These are phyloP conservation scores for Plasmodium blacklocki DNA, from an alignment of 169 alveolate genomes.

Conservation along the genomic window DNA sequence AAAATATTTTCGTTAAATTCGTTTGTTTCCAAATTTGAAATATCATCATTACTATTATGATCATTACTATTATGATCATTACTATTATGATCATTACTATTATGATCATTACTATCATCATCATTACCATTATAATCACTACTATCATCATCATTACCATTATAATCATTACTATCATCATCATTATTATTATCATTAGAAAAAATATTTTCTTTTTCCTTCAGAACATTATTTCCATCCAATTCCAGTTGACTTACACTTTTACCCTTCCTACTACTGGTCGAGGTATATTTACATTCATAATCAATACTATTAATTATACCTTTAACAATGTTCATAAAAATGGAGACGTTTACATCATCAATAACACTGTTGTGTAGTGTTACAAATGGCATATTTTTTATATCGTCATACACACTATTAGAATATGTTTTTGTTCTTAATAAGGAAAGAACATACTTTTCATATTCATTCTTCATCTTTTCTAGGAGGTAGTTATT, in stretches of 20 bases:
- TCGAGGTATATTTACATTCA: constrained; percentile 5
- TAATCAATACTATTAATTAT: constrained; percentile 22
- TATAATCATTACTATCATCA: neutral
- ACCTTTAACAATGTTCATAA: constrained; percentile 11
- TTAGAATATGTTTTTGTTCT: constrained; percentile 17
- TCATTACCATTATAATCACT: neutral
- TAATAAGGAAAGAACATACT: constrained; percentile 14
- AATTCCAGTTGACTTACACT: neutral
- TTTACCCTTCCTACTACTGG: neutral
- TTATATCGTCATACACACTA: constrained; percentile 34
- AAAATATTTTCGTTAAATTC: neutral
- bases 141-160: neutral
- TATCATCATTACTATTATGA: neutral
- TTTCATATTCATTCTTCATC: constrained; percentile 37
- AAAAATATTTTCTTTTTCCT: neutral
- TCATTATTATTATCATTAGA: neutral
- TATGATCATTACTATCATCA: neutral
- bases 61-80: neutral
- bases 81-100: neutral
- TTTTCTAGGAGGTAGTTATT: constrained; percentile 24
- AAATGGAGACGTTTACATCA: constrained; percentile 25
- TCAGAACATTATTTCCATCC: neutral
- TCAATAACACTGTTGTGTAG: constrained; percentile 13
- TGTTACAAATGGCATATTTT: constrained; percentile 20
- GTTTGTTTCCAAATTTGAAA: constrained; percentile 2